A percentile compares a stretch with the other conserved stretches of the same genome.
These are phyloP conservation scores for Fusarium torulosum DNA, from an alignment of 2,329 filamentous ascomycete genomes.

Conservation along the genomic window DNA sequence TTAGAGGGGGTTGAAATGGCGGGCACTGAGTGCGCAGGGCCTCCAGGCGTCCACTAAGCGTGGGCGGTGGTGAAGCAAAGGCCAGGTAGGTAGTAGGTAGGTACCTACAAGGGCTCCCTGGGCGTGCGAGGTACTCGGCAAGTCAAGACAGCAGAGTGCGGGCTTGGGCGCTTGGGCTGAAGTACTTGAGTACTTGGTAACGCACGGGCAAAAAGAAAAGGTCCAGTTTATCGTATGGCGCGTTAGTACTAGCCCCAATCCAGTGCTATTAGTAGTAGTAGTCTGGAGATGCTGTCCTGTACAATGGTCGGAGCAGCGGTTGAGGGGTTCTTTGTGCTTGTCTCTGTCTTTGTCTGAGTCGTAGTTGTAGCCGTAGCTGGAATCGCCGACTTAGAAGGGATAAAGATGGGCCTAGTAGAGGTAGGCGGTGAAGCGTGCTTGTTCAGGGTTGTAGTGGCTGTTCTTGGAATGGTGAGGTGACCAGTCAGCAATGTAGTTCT, in stretches of 20 bases:
- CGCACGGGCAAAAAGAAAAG: constrained; percentile 38
- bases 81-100: constrained; percentile 18
- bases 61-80: constrained; percentile 9
- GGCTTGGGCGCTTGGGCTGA: constrained; percentile 36
- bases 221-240: constrained; percentile 37
- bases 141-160: constrained; percentile 21
- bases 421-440: constrained; percentile 43
- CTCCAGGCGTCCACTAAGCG: constrained; percentile 27
- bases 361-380: constrained; percentile 17
- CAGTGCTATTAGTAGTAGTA: constrained; percentile 39
- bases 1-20: constrained; percentile 48
- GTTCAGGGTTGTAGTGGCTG: constrained; percentile 44
- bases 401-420: constrained; percentile 23
- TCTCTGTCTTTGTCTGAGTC: constrained; percentile 28
- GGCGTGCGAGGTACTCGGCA: constrained; percentile 25
- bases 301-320: constrained; percentile 21
- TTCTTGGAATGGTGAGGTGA: constrained; percentile 48
- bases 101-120: neutral
- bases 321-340: constrained; percentile 19
- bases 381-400: constrained; percentile 19
- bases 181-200: constrained; percentile 31
- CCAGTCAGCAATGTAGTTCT: constrained; percentile 46
- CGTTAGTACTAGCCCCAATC: constrained; percentile 39
- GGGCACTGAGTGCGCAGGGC: constrained; percentile 43
- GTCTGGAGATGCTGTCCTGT: constrained; percentile 35